Conservation (phyloP, 2,329 filamentous ascomycete species). For the Penicillium sp. region DNA sequence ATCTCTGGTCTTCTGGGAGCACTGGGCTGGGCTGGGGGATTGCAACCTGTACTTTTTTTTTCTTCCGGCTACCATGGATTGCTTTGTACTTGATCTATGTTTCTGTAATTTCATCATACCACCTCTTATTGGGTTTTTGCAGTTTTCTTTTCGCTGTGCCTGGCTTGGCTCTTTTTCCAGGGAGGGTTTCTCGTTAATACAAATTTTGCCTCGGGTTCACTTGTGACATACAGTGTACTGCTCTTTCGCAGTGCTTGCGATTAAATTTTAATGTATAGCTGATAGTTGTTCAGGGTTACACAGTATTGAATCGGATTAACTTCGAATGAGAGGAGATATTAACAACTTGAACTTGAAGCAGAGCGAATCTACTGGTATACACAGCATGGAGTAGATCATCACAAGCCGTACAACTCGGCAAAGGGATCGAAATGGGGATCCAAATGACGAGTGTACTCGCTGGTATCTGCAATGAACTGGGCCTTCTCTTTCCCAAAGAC, state of each 20-base stretch:
- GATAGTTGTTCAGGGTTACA: background rate
- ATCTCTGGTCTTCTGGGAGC: conserved; percentile 23
- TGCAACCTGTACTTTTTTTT: conserved; percentile 14
- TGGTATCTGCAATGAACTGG: conserved; percentile 50
- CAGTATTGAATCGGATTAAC: too few species aligned
- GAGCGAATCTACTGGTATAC: too few species aligned
- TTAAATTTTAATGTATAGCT: conserved; percentile 1
- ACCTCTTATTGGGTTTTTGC: conserved; percentile 13
- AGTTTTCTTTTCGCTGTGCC: background rate
- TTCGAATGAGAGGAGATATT: too few species aligned
- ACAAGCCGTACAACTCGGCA: conserved; percentile 41
- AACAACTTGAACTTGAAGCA: too few species aligned
- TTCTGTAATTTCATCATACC: conserved; percentile 22
- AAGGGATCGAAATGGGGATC: conserved; percentile 61
- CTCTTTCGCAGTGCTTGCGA: background rate
- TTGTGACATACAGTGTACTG: conserved; percentile 1
- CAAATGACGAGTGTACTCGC: conserved; percentile 63
- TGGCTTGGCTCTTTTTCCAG: background rate
- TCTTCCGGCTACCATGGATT: conserved; percentile 2
- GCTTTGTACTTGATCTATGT: conserved; percentile 7
- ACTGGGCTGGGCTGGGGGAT: conserved; percentile 14
- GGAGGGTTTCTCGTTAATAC: conserved; percentile 4
- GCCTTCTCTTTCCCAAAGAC: conserved; percentile 60
- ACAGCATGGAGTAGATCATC: too few species aligned
- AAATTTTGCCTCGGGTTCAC: background rate